phyloP scores from a whole-genome alignment of 2,329 filamentous ascomycete species.

The Neofusicoccum cordaticola region DNA sequence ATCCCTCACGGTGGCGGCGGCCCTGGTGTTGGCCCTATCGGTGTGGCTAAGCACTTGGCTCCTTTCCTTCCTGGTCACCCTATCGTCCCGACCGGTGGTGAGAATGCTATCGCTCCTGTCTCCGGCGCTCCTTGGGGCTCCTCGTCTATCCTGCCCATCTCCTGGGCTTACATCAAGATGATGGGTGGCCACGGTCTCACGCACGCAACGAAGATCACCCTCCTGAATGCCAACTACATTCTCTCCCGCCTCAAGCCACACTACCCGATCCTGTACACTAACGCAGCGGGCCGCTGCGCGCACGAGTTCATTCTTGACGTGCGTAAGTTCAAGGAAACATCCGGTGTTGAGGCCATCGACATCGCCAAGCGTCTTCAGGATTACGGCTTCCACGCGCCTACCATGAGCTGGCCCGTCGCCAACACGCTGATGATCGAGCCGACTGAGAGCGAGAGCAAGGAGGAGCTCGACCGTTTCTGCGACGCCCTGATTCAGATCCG shows the following conservation, averaged over 20 bases:
- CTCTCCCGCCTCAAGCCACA: constrained; percentile 80
- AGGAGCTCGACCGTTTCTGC: constrained; percentile 89
- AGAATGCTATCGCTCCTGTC: constrained; percentile 65
- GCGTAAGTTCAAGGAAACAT: constrained; percentile 77
- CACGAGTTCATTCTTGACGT: constrained; percentile 97
- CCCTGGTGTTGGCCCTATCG: constrained; percentile 89
- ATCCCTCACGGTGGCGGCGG: constrained; percentile 95
- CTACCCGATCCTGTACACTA: constrained; percentile 92
- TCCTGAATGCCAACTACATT: constrained; percentile 98
- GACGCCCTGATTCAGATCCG: constrained; percentile 86
- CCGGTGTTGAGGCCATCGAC: constrained; percentile 87
- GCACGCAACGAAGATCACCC: constrained; percentile 83
- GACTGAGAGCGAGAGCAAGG: constrained; percentile 88
- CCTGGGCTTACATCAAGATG: constrained; percentile 91
- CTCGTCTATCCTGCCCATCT: constrained; percentile 89
- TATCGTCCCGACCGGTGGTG: constrained; percentile 55
- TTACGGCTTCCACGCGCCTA: constrained; percentile 95
- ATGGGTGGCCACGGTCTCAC: constrained; percentile 83
- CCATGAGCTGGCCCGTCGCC: constrained; percentile 93
- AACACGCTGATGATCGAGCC: constrained; percentile 98
- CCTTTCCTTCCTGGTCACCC: constrained; percentile 74
- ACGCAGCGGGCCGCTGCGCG: constrained; percentile 80
- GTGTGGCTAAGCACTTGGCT: constrained; percentile 77
- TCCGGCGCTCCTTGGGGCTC: constrained; percentile 83
- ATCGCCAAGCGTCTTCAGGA: constrained; percentile 96